Evolutionary conservation across 352 stramenopile species (phyloP).

Genomic region (Globisporangium viniferum): DNA sequence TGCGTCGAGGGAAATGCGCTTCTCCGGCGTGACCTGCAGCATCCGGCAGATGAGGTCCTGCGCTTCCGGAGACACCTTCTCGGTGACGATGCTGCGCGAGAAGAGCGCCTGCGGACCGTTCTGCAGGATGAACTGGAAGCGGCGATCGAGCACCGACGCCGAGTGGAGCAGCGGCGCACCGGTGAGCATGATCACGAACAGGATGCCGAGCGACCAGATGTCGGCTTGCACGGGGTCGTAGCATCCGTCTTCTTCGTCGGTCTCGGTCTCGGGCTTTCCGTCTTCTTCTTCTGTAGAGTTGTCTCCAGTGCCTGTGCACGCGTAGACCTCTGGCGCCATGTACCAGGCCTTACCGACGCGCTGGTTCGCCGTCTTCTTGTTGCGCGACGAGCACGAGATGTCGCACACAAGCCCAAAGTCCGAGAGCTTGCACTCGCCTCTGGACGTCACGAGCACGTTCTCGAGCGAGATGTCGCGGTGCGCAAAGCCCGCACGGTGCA

Average conservation of each 20-base stretch:
- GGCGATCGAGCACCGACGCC: slow-evolving; percentile 28
- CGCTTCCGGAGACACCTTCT: slow-evolving; percentile 19
- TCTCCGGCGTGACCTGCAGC: slow-evolving; percentile 42
- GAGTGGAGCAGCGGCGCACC: slow-evolving; percentile 42
- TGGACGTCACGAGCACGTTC: slow-evolving; percentile 41
- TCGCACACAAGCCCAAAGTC: slow-evolving; percentile 51
- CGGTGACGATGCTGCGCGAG: not conserved
- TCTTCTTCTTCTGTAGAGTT: not conserved
- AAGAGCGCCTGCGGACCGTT: slow-evolving; percentile 20
- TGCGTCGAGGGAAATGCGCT: slow-evolving; percentile 41
- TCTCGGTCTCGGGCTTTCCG: slow-evolving; percentile 14
- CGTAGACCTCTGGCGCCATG: slow-evolving; percentile 64
- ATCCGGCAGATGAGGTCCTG: slow-evolving; percentile 44
- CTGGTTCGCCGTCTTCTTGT: slow-evolving; percentile 20
- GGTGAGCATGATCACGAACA: slow-evolving; percentile 63
- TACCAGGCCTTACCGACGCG: slow-evolving; percentile 64
- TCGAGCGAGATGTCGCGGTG: slow-evolving; percentile 66
- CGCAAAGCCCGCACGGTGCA: slow-evolving; percentile 45
- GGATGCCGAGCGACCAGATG: slow-evolving; percentile 62
- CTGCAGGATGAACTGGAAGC: slow-evolving; percentile 27
- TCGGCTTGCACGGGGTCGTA: slow-evolving; percentile 50
- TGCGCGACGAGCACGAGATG: slow-evolving; percentile 9
- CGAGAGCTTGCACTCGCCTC: slow-evolving; percentile 40
- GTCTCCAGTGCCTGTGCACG: slow-evolving; percentile 19
- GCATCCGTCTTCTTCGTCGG: slow-evolving; percentile 24